phyloP scores from a whole-genome alignment of 306 rosid genomes.

The Vigna mungo region DNA sequence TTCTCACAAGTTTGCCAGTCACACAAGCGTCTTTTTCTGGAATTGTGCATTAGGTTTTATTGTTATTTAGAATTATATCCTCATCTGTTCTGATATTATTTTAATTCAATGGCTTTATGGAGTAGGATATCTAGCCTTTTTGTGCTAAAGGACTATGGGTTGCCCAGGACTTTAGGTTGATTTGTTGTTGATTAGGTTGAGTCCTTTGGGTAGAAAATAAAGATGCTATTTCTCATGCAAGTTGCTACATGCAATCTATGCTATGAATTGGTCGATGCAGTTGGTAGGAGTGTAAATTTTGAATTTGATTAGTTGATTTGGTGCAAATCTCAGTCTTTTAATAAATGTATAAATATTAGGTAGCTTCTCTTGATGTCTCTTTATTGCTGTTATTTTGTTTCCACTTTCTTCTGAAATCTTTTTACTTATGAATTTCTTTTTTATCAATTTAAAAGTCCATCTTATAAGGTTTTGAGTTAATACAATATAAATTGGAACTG shows the following conservation, averaged over 20 bases:
- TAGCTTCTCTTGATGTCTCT: background rate
- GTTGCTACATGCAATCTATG: background rate
- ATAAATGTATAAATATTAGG: background rate
- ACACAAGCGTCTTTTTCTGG: background rate
- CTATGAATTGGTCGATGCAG: background rate
- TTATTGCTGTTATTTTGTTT: conserved; percentile 2
- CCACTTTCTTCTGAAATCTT: background rate
- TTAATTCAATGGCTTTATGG: background rate
- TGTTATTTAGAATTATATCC: background rate
- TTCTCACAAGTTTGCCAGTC: background rate
- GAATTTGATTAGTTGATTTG: background rate
- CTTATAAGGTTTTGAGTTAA: conserved; percentile 6
- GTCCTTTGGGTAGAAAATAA: background rate
- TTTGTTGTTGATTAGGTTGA: background rate
- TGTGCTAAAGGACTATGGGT: background rate
- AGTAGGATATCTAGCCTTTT: background rate
- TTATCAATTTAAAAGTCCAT: background rate
- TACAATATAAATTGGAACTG: background rate
- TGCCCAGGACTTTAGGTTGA: background rate
- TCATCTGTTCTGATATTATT: background rate
- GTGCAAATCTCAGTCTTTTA: conserved; percentile 1
- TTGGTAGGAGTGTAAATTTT: background rate
- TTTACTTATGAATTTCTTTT: background rate
- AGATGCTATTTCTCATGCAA: background rate
- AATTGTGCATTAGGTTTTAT: background rate